A percentile compares a stretch with the other conserved stretches of the same genome.
These are phyloP conservation scores for Fusarium sublunatum DNA, from an alignment of 2,329 filamentous ascomycete species.

Conservation along the genomic window DNA sequence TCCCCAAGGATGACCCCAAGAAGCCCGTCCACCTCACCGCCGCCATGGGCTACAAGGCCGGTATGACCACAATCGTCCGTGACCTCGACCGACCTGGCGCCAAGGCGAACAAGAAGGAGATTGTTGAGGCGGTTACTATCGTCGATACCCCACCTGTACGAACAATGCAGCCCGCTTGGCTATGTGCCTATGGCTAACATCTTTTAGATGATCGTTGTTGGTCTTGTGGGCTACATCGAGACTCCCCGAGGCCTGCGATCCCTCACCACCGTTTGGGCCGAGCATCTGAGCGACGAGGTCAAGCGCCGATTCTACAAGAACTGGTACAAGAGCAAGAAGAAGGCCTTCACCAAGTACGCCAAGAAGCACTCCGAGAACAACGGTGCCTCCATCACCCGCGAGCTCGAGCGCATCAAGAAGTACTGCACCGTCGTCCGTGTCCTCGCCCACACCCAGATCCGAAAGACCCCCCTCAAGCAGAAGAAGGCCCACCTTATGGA, in stretches of 20 bases:
- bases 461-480: constrained; percentile 99
- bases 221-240: constrained; percentile 99
- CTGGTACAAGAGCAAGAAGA: constrained; percentile 99
- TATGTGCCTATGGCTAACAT: constrained; percentile 78
- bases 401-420: constrained; percentile 99
- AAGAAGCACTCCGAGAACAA: constrained; percentile 98
- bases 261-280: constrained; percentile 99
- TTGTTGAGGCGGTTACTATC: constrained; percentile 88
- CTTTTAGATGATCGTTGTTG: constrained; percentile 97
- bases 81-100: constrained; percentile 98
- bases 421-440: constrained; percentile 99
- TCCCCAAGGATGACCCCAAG: constrained; percentile 99
- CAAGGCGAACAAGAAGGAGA: constrained; percentile 99
- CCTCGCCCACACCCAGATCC: constrained; percentile 99
- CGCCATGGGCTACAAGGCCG: constrained; percentile 99
- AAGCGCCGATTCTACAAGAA: constrained; percentile 99
- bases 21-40: constrained; percentile 99
- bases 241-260: constrained; percentile 99
- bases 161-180: constrained; percentile 85
- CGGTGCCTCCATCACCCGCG: constrained; percentile 90
- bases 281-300: constrained; percentile 98
- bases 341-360: constrained; percentile 99
- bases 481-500: constrained; percentile 99
- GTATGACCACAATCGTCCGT: constrained; percentile 99
- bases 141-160: constrained; percentile 96